Evolutionary conservation across 1,139 yeast species (phyloP).

Genomic region (Candida frijolesensis): DNA sequence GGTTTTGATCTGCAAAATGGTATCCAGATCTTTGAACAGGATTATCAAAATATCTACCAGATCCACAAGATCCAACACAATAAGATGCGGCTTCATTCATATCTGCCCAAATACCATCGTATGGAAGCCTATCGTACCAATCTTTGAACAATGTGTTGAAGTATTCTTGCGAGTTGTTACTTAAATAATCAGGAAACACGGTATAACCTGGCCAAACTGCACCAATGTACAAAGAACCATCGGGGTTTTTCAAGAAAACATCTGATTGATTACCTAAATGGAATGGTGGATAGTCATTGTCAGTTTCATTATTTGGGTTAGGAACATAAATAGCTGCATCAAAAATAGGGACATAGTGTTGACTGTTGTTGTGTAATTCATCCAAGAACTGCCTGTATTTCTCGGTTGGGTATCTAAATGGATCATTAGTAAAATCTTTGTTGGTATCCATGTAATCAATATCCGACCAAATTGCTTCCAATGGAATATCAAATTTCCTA

Average conservation of each 20-base stretch:
- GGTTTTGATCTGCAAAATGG: conserved; percentile 20
- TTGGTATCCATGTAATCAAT: conserved; percentile 29
- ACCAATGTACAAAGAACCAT: conserved; percentile 25
- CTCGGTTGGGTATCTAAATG: conserved; percentile 25
- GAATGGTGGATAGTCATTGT: conserved; percentile 25
- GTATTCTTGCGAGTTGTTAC: conserved; percentile 24
- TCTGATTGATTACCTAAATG: conserved; percentile 26
- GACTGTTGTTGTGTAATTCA: conserved; percentile 24
- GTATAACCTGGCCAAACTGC: conserved; percentile 32
- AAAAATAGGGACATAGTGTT: conserved; percentile 34
- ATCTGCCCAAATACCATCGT: conserved; percentile 38
- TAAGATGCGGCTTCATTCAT: conserved; percentile 38
- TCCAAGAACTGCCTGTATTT: conserved; percentile 22
- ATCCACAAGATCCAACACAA: conserved; percentile 34
- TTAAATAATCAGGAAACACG: conserved; percentile 34
- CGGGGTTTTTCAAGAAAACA: conserved; percentile 31
- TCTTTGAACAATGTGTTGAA: conserved; percentile 25
- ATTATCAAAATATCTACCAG: conserved; percentile 20
- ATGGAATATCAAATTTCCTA: conserved; percentile 22
- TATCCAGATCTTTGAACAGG: conserved; percentile 21
- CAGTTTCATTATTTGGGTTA: conserved; percentile 25
- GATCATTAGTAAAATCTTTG: conserved; percentile 33
- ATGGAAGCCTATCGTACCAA: conserved; percentile 26
- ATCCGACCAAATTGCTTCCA: conserved; percentile 27
- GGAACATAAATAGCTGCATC: conserved; percentile 36